Conservation (phyloP, 2,329 filamentous ascomycete genomes). For the Lecanicillium sp. region DNA sequence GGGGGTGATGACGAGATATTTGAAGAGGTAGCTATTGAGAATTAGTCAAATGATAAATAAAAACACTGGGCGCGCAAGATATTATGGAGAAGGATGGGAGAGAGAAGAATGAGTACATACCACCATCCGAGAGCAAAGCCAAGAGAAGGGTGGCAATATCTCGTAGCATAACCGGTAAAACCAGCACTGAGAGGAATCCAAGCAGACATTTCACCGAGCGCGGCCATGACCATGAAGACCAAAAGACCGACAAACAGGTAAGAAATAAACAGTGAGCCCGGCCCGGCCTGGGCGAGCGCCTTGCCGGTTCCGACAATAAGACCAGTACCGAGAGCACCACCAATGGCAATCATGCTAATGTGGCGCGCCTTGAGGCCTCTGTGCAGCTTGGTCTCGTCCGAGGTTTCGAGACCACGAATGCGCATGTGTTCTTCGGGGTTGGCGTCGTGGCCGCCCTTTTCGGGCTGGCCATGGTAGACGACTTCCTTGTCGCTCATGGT, state of each 20-base stretch:
- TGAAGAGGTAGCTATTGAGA: conserved; percentile 48
- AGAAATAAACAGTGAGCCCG: conserved; percentile 62
- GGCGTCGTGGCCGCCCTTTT: conserved; percentile 7
- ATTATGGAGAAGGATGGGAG: too few species aligned
- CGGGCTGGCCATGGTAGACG: conserved; percentile 1
- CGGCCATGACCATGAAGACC: conserved; percentile 76
- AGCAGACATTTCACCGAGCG: conserved; percentile 76
- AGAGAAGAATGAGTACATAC: conserved; percentile 37
- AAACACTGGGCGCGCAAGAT: too few species aligned
- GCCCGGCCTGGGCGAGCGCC: conserved; percentile 45
- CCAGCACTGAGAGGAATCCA: conserved; percentile 73
- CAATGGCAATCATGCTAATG: conserved; percentile 59
- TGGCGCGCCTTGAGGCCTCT: conserved; percentile 47
- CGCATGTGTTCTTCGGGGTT: conserved; percentile 23
- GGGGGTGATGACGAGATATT: conserved; percentile 81
- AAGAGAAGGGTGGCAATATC: conserved; percentile 73
- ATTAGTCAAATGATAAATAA: too few species aligned
- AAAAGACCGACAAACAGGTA: conserved; percentile 63
- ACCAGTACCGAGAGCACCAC: conserved; percentile 67
- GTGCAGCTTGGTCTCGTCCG: conserved; percentile 38
- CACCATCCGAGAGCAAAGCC: conserved; percentile 72
- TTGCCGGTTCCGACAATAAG: conserved; percentile 63
- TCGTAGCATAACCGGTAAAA: conserved; percentile 73
- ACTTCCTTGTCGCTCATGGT: conserved; percentile 9
- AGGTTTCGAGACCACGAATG: conserved; percentile 42